Conservation (phyloP, 495 filamentous ascomycete genomes). For the Penicillium subrubescens region DNA sequence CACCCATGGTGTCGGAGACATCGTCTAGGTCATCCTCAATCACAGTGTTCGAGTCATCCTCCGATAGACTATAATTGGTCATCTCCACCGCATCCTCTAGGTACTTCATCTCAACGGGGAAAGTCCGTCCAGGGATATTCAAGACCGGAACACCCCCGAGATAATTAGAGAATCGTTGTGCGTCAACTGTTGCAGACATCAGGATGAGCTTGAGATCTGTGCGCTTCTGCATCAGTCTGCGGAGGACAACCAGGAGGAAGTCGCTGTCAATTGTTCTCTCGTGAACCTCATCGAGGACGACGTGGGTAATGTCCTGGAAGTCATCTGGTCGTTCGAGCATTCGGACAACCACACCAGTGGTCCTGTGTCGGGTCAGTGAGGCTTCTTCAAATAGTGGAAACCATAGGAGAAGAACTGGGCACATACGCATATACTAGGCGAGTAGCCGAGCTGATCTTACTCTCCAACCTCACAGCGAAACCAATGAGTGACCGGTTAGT, state of each 20-base stretch:
- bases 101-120: slow-evolving; percentile 84
- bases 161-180: slow-evolving; percentile 86
- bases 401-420: not conserved
- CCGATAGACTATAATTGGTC: slow-evolving; percentile 68
- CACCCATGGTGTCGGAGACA: slow-evolving; percentile 44
- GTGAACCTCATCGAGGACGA: slow-evolving; percentile 94
- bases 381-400: not conserved
- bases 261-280: slow-evolving; percentile 95
- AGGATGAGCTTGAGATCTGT: slow-evolving; percentile 81
- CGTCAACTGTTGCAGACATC: slow-evolving; percentile 96
- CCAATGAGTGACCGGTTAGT: slow-evolving; percentile 83
- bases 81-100: slow-evolving; percentile 88
- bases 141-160: slow-evolving; percentile 81
- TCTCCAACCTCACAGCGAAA: slow-evolving; percentile 90
- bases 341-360: slow-evolving; percentile 88
- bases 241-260: slow-evolving; percentile 87
- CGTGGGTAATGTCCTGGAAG: slow-evolving; percentile 83
- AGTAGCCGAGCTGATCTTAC: slow-evolving; percentile 77
- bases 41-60: slow-evolving; percentile 43
- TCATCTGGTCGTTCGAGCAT: slow-evolving; percentile 91
- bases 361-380: slow-evolving; percentile 29
- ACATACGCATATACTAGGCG: slow-evolving; percentile 79
- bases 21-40: slow-evolving; percentile 52
- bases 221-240: slow-evolving; percentile 70
- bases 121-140: slow-evolving; percentile 88